Percentiles rank a stretch among this genome's conserved stretches.
These are phyloP conservation scores for Gaeumannomyces sp. DNA, from an alignment of 2,329 filamentous ascomycete species.

Conservation along the genomic window DNA sequence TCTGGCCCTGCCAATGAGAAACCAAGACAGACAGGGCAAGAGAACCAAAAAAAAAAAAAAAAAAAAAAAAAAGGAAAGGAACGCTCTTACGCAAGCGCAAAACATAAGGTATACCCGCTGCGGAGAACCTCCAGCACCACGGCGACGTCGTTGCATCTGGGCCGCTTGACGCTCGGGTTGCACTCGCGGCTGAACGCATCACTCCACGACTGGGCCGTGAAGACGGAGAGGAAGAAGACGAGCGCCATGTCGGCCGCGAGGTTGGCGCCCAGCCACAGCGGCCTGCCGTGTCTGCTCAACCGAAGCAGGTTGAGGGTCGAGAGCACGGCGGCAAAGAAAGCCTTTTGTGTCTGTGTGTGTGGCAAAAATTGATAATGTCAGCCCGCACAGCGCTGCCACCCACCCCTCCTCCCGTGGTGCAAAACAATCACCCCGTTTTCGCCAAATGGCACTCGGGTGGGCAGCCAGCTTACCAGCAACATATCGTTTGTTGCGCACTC, in stretches of 20 bases:
- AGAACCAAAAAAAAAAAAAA: no score
- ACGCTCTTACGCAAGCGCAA: neutral
- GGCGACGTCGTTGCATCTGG: neutral
- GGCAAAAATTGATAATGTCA: no score
- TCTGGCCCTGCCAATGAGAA: no score
- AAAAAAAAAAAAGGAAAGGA: no score
- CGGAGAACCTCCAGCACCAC: neutral
- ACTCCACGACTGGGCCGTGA: neutral
- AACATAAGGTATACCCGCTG: neutral
- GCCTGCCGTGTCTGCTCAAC: neutral
- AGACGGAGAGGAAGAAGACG: neutral
- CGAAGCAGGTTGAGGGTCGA: conserved; percentile 2
- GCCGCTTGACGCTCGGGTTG: no score
- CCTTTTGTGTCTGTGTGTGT: neutral
- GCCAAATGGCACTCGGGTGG: no score
- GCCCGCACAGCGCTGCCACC: no score
- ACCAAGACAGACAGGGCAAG: no score
- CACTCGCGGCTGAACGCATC: neutral
- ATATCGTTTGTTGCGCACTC: neutral
- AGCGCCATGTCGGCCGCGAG: conserved; percentile 5
- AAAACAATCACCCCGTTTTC: no score
- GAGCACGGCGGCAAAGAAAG: neutral
- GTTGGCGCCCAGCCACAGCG: conserved; percentile 8
- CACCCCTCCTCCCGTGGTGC: no score
- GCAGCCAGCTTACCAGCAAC: no score